These are phyloP conservation scores for Centaurea solstitialis DNA, from an alignment of 129 eudicot species.

Conservation along the genomic window DNA sequence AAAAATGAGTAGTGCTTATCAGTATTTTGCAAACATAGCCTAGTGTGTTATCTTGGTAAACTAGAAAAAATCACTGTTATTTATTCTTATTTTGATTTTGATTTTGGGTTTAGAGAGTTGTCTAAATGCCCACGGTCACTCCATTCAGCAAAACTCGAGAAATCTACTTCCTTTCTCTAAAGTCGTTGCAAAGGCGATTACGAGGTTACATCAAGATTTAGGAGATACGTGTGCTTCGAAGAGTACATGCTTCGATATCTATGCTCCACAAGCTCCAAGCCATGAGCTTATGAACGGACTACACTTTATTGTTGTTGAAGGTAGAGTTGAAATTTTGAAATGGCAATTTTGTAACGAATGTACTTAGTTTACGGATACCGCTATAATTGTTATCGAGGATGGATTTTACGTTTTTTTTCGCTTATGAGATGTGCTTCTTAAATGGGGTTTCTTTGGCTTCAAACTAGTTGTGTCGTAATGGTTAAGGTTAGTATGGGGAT, in stretches of 20 bases:
- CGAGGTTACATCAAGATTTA: constrained; percentile 87
- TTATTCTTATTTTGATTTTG: not conserved
- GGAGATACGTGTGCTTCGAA: constrained; percentile 91
- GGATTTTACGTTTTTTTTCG: not conserved
- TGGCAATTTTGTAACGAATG: constrained; percentile 29
- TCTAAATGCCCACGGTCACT: constrained; percentile 76
- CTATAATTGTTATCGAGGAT: constrained; percentile 1
- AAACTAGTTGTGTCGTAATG: no score
- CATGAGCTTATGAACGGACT: constrained; percentile 23
- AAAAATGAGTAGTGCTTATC: not conserved
- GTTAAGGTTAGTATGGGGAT: no score
- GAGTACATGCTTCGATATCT: constrained; percentile 87
- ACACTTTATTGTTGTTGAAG: not conserved
- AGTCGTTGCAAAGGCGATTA: constrained; percentile 88
- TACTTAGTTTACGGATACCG: constrained; percentile 8
- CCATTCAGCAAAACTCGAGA: constrained; percentile 78
- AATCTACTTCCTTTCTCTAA: constrained; percentile 77
- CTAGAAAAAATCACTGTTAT: not conserved
- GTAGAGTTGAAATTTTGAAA: not conserved
- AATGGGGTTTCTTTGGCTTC: not conserved
- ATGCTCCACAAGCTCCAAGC: constrained; percentile 61
- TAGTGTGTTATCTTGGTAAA: constrained; percentile 4
- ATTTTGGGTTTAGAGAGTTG: constrained; percentile 70
- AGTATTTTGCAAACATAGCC: not conserved
- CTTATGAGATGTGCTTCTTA: not conserved